Base-by-base conservation (phyloP, 1,284 basidiomycete species). In the Moesziomyces parantarcticus region DNA sequence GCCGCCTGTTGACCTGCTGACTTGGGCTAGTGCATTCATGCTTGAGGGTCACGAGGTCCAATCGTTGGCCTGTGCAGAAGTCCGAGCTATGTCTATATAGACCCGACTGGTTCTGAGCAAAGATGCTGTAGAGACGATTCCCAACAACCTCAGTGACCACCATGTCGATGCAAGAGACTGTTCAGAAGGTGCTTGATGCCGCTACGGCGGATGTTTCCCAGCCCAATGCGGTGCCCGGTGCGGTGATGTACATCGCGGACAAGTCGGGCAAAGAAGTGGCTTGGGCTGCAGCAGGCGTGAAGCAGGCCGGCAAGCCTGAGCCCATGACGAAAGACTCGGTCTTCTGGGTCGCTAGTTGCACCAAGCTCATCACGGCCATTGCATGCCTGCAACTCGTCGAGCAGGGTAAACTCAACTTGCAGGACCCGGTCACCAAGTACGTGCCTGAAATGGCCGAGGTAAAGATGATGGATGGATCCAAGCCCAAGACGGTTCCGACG, bases 361-460 rank as follows among this genome's bases (percentile, higher is more conserved):
- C 83, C 51, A 84, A 84, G 74, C 67, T 83, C 51, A 68, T 84
- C 59, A 84, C 82, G 4, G 73, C 76, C 42, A 78, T 84, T 8
- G 78, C 83, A 10, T 71, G 67, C 23, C 76, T 84, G 49, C 83
- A 83, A 61, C 67, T 83, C 7, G 77, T 83, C 14, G 83, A 84
- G 54, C 65, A 69, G 32, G 81, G 78, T 11, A 59, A 78, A 44
- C 48, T 84, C 40, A 50, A 62, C 18, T 57, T 83, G 7, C 77
- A 84, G 45, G 75, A 77, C 41, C 72, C 75, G 0, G 65, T 59
- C 18, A 69, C 66, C 16, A 60, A 62, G 41, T 57, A 76, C 44
- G 45, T 78, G n/a, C 80, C 83, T 29, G 79, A 81, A 47, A 66
- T 84, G 18, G 70, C 57, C 29, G 43, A 58, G 9, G 63, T 72